These are phyloP conservation scores for Vaccinium darrowii DNA, from an alignment of 148 eudicot species.

Conservation along the genomic window DNA sequence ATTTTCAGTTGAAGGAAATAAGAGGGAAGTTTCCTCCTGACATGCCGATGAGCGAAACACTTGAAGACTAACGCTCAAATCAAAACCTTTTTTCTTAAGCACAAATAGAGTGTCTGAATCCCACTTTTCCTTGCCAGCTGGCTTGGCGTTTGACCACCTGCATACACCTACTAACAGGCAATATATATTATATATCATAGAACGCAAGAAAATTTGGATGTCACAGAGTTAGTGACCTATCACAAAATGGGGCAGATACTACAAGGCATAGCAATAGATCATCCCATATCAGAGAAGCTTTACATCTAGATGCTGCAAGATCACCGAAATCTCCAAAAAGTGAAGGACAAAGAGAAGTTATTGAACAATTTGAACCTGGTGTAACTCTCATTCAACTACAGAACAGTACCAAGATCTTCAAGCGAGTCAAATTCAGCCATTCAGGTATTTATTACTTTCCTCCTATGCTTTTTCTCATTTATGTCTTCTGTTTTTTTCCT, in stretches of 20 bases:
- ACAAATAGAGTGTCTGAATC: slow-evolving; percentile 27
- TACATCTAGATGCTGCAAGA: slow-evolving; percentile 26
- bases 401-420: slow-evolving; percentile 67
- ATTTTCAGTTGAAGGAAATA: slow-evolving; percentile 56
- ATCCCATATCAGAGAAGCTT: slow-evolving; percentile 30
- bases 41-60: slow-evolving; percentile 32
- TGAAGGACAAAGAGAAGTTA: slow-evolving; percentile 51
- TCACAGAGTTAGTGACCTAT: slow-evolving; percentile 25
- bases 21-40: slow-evolving; percentile 50
- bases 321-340: slow-evolving; percentile 21
- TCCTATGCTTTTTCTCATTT: not conserved
- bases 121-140: slow-evolving; percentile 16
- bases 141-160: slow-evolving; percentile 13
- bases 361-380: slow-evolving; percentile 88
- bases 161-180: slow-evolving; percentile 24
- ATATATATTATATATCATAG: slow-evolving; percentile 3
- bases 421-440: slow-evolving; percentile 70
- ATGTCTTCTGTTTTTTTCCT: too few species aligned
- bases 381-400: slow-evolving; percentile 52
- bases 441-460: slow-evolving; percentile 26
- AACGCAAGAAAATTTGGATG: slow-evolving; percentile 21
- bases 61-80: slow-evolving; percentile 48
- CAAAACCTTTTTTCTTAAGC: slow-evolving; percentile 40
- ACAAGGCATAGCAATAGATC: slow-evolving; percentile 20
- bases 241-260: slow-evolving; percentile 27